Evolutionary conservation across 768 basidiomycete genomes (phyloP).

Genomic region (Phlegmacium glaucopus): DNA sequence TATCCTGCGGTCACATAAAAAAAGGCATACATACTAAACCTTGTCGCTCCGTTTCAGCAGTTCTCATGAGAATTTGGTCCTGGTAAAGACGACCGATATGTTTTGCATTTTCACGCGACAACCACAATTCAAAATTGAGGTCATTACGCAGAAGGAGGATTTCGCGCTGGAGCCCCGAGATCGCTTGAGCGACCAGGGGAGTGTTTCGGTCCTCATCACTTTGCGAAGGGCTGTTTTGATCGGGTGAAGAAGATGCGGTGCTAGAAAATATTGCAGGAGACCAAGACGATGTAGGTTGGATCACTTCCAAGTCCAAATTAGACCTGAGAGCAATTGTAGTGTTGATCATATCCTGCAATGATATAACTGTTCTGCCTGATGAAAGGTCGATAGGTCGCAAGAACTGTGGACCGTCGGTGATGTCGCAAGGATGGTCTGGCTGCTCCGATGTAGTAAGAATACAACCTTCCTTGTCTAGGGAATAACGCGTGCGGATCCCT

Average conservation of each 20-base stretch:
- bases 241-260: constrained; percentile 9
- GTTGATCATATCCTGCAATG: constrained; percentile 73
- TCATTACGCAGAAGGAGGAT: constrained; percentile 73
- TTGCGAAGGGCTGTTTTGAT: constrained; percentile 9
- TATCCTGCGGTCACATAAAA: not conserved
- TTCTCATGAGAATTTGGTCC: constrained; percentile 66
- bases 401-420: constrained; percentile 18
- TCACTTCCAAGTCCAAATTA: constrained; percentile 59
- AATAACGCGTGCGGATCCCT: constrained; percentile 38
- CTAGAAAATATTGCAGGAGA: constrained; percentile 40
- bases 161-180: constrained; percentile 73
- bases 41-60: constrained; percentile 80
- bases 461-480: constrained; percentile 7
- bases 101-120: constrained; percentile 74
- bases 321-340: constrained; percentile 74
- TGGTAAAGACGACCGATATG: constrained; percentile 81
- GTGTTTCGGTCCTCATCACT: constrained; percentile 29
- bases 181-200: constrained; percentile 55
- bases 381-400: constrained; percentile 34
- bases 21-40: constrained; percentile 53
- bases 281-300: constrained; percentile 52
- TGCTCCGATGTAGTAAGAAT: not conserved
- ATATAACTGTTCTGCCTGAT: constrained; percentile 41
- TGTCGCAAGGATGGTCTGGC: not conserved
- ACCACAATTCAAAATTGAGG: constrained; percentile 83